Percentiles rank a stretch among this genome's conserved stretches.
Conservation (phyloP, 2,329 filamentous ascomycete species). For the Ophiostoma ips region DNA sequence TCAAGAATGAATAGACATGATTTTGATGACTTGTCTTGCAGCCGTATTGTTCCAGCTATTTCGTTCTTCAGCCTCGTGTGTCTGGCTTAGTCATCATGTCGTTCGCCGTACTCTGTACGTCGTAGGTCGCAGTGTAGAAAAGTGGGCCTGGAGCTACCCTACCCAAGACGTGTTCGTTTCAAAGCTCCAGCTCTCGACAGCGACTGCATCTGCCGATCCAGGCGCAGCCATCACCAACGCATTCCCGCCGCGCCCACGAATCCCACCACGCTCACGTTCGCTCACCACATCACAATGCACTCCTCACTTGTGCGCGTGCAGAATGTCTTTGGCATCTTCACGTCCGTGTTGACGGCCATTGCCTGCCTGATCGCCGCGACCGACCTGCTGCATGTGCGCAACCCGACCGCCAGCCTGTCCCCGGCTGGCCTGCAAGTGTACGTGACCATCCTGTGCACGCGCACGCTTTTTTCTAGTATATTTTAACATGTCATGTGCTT, state of each 20-base stretch:
- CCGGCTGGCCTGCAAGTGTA: slow-evolving; percentile 79
- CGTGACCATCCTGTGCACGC: too few species aligned
- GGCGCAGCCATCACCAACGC: not conserved
- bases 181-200: not conserved
- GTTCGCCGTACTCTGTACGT: too few species aligned
- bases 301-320: slow-evolving; percentile 74
- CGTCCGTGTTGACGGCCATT: slow-evolving; percentile 74
- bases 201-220: too few species aligned
- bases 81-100: not conserved
- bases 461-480: too few species aligned
- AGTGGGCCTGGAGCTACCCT: slow-evolving; percentile 1
- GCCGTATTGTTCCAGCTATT: too few species aligned
- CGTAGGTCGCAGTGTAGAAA: too few species aligned
- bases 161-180: slow-evolving; percentile 5
- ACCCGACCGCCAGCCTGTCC: slow-evolving; percentile 46
- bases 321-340: slow-evolving; percentile 96
- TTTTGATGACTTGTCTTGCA: too few species aligned
- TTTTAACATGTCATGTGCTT: not conserved
- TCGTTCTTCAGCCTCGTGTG: too few species aligned
- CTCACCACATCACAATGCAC: slow-evolving; percentile 66
- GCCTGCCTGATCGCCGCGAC: slow-evolving; percentile 69
- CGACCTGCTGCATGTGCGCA: slow-evolving; percentile 56
- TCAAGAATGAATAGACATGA: too few species aligned
- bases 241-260: too few species aligned
- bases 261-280: not conserved